Evolutionary conservation across 73 alveolate genomes (phyloP), one percentile per base, ranked within the genome.

Genomic region (Paraurostyla sp.): DNA sequence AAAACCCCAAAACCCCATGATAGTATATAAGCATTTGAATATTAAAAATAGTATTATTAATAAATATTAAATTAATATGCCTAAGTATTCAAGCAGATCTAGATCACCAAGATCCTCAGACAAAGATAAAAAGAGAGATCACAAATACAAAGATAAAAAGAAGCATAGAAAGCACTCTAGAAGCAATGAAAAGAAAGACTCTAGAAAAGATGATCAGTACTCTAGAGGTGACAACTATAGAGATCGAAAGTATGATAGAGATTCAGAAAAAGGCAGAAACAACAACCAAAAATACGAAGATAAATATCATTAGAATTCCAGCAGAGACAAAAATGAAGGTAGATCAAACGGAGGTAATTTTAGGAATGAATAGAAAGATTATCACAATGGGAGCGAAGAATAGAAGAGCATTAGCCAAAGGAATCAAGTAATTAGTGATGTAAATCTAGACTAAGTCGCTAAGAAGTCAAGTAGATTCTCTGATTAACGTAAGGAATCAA

Each of bases 371-470:
- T n/a, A n/a, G n/a, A n/a, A n/a, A n/a, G n/a, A 6, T n/a, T 2
- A 7, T 27, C 49, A 59, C 16, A 49, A 6, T 25, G 13, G 82
- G 41, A 38, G 82, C 35, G 9, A 2, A 65, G 23, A 13, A 9
- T 2, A 65, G 82, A 65, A 65, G 58, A 65, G 82, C 35, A 65
- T n/a, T n/a, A n/a, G n/a, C n/a, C n/a, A n/a, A n/a, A n/a, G n/a
- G n/a, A n/a, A n/a, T n/a, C n/a, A n/a, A n/a, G n/a, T n/a, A n/a
- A n/a, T n/a, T n/a, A n/a, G n/a, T n/a, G n/a, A n/a, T n/a, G n/a
- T n/a, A n/a, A n/a, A n/a, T n/a, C n/a, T n/a, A n/a, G n/a, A n/a
- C n/a, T n/a, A n/a, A n/a, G n/a, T n/a, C n/a, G n/a, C n/a, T n/a
- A 15, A 32, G 56, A 65, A 40, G 41, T 38, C 3, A 35, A 65